Evolutionary conservation across 2,329 filamentous ascomycete species (phyloP).

Genomic region (Cytospora leucostoma): DNA sequence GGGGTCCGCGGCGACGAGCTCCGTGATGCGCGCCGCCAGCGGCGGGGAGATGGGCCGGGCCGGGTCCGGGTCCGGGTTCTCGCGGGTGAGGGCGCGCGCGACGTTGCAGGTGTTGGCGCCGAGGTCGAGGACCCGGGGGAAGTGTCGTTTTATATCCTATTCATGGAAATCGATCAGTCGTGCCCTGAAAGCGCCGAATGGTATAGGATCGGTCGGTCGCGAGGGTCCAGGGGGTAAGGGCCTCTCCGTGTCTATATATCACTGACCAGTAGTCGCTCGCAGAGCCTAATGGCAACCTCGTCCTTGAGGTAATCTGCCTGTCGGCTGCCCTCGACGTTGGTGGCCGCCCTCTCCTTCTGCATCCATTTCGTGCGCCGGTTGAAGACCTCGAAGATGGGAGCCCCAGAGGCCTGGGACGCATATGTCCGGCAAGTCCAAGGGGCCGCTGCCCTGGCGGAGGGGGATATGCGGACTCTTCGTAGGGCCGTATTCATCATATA

Average conservation of each 20-base stretch:
- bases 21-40: slow-evolving; percentile 68
- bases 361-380: slow-evolving; percentile 84
- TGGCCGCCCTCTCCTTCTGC: slow-evolving; percentile 84
- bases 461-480: slow-evolving; percentile 20
- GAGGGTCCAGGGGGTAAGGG: background rate
- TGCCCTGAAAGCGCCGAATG: background rate
- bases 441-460: slow-evolving; percentile 4
- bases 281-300: slow-evolving; percentile 81
- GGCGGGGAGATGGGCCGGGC: slow-evolving; percentile 62
- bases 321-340: slow-evolving; percentile 69
- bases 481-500: slow-evolving; percentile 25
- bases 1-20: slow-evolving; percentile 79
- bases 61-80: slow-evolving; percentile 64
- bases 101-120: slow-evolving; percentile 97
- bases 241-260: background rate
- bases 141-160: slow-evolving; percentile 89
- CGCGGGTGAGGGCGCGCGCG: slow-evolving; percentile 73
- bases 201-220: background rate
- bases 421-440: slow-evolving; percentile 56
- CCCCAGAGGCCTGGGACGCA: slow-evolving; percentile 75
- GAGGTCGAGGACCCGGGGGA: slow-evolving; percentile 82
- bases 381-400: slow-evolving; percentile 86
- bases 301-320: slow-evolving; percentile 91
- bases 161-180: background rate
- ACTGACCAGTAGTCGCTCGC: slow-evolving; percentile 77